Evolutionary conservation across 2,329 filamentous ascomycete species (phyloP), one percentile per base, ranked within the genome.

Genomic region (Exserohilum turcica): DNA sequence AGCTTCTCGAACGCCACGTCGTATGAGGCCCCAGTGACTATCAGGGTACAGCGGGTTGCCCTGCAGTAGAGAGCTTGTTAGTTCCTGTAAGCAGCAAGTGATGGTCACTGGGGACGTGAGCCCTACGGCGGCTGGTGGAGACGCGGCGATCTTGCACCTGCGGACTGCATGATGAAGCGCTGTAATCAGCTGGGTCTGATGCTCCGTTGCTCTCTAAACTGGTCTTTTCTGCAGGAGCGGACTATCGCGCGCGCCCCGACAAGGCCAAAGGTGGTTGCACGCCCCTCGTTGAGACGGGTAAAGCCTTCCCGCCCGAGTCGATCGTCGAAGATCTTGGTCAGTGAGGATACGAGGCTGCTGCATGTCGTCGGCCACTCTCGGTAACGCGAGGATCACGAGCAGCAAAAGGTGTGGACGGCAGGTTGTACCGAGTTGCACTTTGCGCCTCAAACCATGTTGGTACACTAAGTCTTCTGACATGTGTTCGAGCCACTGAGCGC

Each of bases 41-140:
- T 31, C 24, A 50, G 16, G 21, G 29, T 24, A 19, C 48, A 32
- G 36, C 13, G 37, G 37, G n/a, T 19, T 48, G 50, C 50, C 50
- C 50, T 52, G 50, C 50, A 52, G 15, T 16, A 48, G 31, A 3
- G 33, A 27, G 32, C 37, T 38, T 37, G 10, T 28, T 48, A 52
- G 38, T 15, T 28, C n/a, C 28, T 16, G 15, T 12, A 13, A 27
- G 8, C 27, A 13, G 21, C 38, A 48, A n/a, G 44, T 52, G 44
- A 38, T 31, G 28, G 12, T 33, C 12, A 16, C 5, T 28, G 35
- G 31, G 46, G 40, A 46, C 5, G 39, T 15, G 35, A 46, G 19
- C 46, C 24, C 12, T 43, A 12, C 32, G 13, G 13, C 29, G 44
- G 38, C 44, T 43, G 27, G 44, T 18, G 50, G 38, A 33, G 5